A percentile compares a stretch with the other conserved stretches of the same genome.
Evolutionary conservation across 768 basidiomycete species (phyloP).

Genomic region (Cyathus striatus): DNA sequence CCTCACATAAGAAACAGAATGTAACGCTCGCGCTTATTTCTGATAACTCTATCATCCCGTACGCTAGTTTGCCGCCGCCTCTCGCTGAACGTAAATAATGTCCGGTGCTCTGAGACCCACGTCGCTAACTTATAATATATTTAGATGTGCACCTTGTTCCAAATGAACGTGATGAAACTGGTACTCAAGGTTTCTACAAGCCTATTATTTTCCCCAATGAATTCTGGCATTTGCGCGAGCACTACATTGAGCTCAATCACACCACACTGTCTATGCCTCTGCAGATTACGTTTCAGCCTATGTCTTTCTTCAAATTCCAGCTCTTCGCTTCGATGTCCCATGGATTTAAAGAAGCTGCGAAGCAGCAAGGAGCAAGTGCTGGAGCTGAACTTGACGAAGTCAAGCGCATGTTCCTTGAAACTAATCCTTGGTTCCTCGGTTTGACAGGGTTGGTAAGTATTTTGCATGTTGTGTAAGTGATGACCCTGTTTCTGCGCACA

Average conservation of each 20-base stretch:
- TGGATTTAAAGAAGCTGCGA: conserved; percentile 83
- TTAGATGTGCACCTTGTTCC: conserved; percentile 64
- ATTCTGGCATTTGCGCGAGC: conserved; percentile 86
- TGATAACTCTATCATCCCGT: conserved; percentile 53
- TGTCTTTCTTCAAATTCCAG: conserved; percentile 85
- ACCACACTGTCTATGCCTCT: conserved; percentile 78
- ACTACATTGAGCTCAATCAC: conserved; percentile 81
- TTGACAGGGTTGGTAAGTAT: conserved; percentile 82
- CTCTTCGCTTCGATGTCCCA: conserved; percentile 79
- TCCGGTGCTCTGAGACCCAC: background rate
- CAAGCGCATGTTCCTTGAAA: conserved; percentile 89
- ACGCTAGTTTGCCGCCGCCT: conserved; percentile 51
- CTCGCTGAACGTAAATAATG: conserved; percentile 53
- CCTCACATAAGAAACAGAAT: conserved; percentile 47
- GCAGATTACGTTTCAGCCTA: conserved; percentile 77
- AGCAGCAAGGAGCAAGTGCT: conserved; percentile 62
- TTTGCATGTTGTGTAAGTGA: conserved; percentile 77
- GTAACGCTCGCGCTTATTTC: conserved; percentile 83
- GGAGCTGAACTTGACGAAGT: conserved; percentile 87
- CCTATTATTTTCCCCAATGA: conserved; percentile 93
- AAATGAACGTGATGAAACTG: conserved; percentile 55
- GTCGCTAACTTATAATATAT: conserved; percentile 7
- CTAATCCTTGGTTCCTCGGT: conserved; percentile 83
- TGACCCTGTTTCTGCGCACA: conserved; percentile 4
- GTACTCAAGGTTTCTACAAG: conserved; percentile 68